Evolutionary conservation across 176 grass and related monocot species (phyloP), one percentile per base, ranked within the genome.

Genomic region (Ensete glaucum): DNA sequence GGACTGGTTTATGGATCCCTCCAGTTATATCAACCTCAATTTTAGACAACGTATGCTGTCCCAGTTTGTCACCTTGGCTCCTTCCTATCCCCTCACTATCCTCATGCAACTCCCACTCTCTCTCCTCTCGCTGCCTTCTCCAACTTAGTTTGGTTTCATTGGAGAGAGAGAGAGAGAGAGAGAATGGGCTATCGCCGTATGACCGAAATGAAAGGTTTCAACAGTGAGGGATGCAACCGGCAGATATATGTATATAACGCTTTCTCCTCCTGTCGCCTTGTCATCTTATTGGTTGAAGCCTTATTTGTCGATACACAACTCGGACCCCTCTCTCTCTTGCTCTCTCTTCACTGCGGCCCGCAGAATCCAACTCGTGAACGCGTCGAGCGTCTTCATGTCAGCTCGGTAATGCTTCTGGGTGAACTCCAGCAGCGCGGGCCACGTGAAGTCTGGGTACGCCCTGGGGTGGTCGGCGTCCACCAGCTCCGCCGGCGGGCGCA

Each of bases 371-470:
- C 53, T 17, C 8, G 90, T 53, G 88, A 99, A 99, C 1, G 80
- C 88, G 71, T 99, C 70, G 11, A 99, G 86, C 16, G 96, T 99
- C 81, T 77, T 87, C 91, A 94, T 95, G 86, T 99, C 96, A 0
- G 96, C 79, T 15, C 96, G 80, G 84, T 99, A 99, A 76, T 91
- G 88, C 43, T 76, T 87, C 81, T 89, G 87, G 53, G 96, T 99
- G 91, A 99, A 99, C 74, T 99, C 85, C 0, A 99, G 90, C 67
- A 99, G 76, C 22, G 85, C 27, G 54, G 90, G 65, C 96, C 96
- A 99, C 8, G 88, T 99, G 88, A 99, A 99, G 71, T 99, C 96
- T 52, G 96, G 96, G 81, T 99, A 99, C 0, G 73, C 86, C 57
- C 90, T 49, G 1, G 90, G 88, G 73, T 84, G 72, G 19, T 13